Percentiles rank a stretch among this genome's conserved stretches.
phyloP scores from a whole-genome alignment of 2,329 filamentous ascomycete genomes.

The Venturiaceae sp. region DNA sequence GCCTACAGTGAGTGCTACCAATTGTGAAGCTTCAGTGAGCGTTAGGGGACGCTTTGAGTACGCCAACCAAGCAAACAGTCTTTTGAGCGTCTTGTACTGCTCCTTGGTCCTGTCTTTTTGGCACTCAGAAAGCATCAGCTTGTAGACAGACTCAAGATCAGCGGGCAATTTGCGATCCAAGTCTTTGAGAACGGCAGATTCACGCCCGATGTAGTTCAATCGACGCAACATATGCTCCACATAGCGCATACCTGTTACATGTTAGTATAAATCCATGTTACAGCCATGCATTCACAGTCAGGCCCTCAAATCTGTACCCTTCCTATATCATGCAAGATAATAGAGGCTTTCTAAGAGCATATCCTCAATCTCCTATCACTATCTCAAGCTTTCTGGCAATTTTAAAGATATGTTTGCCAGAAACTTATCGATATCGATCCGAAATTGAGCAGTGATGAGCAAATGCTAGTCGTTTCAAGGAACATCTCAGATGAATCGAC shows the following conservation, averaged over 20 bases:
- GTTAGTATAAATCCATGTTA: not conserved
- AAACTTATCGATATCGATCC: too few species aligned
- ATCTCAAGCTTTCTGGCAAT: too few species aligned
- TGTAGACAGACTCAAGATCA: conserved; percentile 12
- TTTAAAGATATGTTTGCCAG: too few species aligned
- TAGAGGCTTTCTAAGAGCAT: too few species aligned
- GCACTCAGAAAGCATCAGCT: conserved; percentile 13
- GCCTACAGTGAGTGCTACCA: conserved; percentile 11
- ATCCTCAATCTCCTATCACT: too few species aligned
- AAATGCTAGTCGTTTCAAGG: too few species aligned
- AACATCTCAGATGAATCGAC: too few species aligned
- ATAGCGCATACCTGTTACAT: conserved; percentile 25
- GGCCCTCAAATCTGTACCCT: too few species aligned
- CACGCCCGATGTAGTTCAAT: conserved; percentile 21
- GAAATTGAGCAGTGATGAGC: too few species aligned
- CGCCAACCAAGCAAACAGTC: conserved; percentile 16
- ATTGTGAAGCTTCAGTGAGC: conserved; percentile 12
- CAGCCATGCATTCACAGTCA: conserved; percentile 10
- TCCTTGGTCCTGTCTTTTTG: conserved; percentile 12
- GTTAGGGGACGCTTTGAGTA: conserved; percentile 15
- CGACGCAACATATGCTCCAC: conserved; percentile 24
- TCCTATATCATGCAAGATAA: too few species aligned
- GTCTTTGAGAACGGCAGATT: conserved; percentile 21
- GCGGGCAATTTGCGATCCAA: conserved; percentile 16
- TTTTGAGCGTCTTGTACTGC: conserved; percentile 14